These are phyloP conservation scores for Phytophthora nicotianae DNA, from an alignment of 352 stramenopile genomes.

Conservation along the genomic window DNA sequence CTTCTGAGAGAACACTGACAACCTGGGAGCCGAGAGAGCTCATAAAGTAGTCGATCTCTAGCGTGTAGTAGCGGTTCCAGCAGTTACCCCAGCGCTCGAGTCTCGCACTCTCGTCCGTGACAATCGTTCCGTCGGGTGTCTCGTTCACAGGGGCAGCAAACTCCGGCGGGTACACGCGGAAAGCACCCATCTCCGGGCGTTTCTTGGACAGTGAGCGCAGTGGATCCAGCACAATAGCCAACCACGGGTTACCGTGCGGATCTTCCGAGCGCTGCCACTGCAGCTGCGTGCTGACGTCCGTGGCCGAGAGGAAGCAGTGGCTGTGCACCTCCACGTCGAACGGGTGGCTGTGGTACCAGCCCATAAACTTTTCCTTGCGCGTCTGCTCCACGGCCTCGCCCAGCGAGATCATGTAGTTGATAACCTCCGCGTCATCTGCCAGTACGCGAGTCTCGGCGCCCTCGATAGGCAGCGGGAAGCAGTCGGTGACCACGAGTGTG, in stretches of 20 bases:
- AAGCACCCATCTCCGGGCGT: constrained; percentile 95
- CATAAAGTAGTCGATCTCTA: constrained; percentile 98
- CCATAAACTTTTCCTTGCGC: constrained; percentile 98
- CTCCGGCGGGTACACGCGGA: constrained; percentile 97
- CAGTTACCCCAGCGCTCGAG: constrained; percentile 97
- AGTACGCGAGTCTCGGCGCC: constrained; percentile 95
- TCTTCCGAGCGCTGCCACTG: constrained; percentile 98
- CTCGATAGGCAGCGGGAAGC: constrained; percentile 98
- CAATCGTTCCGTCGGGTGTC: constrained; percentile 95
- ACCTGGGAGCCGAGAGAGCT: constrained; percentile 90
- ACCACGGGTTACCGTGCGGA: constrained; percentile 94
- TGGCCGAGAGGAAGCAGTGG: constrained; percentile 98
- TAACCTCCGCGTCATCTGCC: constrained; percentile 96
- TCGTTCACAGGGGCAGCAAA: constrained; percentile 94
- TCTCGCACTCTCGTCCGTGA: constrained; percentile 91
- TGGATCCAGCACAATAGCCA: constrained; percentile 98
- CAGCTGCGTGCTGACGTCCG: constrained; percentile 97
- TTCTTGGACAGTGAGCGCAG: constrained; percentile 94
- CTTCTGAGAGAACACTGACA: constrained; percentile 92
- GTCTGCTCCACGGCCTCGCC: constrained; percentile 94
- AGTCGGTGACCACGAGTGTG: constrained; percentile 97
- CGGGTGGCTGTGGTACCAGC: constrained; percentile 99
- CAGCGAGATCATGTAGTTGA: constrained; percentile 99
- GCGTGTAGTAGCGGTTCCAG: constrained; percentile 87
- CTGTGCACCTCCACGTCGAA: constrained; percentile 97